Conservation (phyloP, 2,329 filamentous ascomycete species). For the Uncinocarpus reesii region DNA sequence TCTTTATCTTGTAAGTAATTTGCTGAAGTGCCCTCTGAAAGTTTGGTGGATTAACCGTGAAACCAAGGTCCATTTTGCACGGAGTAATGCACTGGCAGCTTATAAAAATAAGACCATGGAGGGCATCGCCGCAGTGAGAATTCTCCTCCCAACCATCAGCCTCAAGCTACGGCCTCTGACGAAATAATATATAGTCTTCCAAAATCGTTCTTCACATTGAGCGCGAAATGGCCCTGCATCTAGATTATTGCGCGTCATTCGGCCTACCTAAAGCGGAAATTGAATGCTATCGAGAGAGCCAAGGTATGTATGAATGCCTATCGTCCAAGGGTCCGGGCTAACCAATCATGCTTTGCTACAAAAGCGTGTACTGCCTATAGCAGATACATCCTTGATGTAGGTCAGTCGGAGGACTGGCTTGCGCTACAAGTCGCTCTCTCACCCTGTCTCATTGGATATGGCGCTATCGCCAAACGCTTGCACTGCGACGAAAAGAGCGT, state of each 20-base stretch:
- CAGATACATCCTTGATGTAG: slow-evolving; percentile 77
- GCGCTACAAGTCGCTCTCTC: slow-evolving; percentile 75
- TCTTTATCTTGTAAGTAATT: slow-evolving; percentile 58
- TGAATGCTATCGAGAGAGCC: slow-evolving; percentile 60
- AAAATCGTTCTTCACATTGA: slow-evolving; percentile 66
- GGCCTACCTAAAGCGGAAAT: slow-evolving; percentile 66
- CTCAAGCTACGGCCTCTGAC: not conserved
- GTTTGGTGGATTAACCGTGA: slow-evolving; percentile 6
- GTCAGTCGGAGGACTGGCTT: slow-evolving; percentile 77
- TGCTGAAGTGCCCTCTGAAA: not conserved
- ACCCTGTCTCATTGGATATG: slow-evolving; percentile 84
- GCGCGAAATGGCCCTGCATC: slow-evolving; percentile 68
- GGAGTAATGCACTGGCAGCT: slow-evolving; percentile 72
- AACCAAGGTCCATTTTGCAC: slow-evolving; percentile 66
- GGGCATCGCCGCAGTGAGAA: slow-evolving; percentile 59
- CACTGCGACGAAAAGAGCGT: slow-evolving; percentile 51
- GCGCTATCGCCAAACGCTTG: slow-evolving; percentile 63
- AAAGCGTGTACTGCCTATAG: slow-evolving; percentile 72
- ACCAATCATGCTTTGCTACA: not conserved
- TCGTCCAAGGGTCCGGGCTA: not conserved
- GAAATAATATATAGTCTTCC: slow-evolving; percentile 44
- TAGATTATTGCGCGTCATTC: slow-evolving; percentile 72
- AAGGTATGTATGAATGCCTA: slow-evolving; percentile 42
- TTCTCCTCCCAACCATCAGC: not conserved
- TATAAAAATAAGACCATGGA: slow-evolving; percentile 71